A percentile compares a stretch with the other conserved stretches of the same genome.
Evolutionary conservation across 768 basidiomycete species (phyloP).

Genomic region (Tremella mesenterica): DNA sequence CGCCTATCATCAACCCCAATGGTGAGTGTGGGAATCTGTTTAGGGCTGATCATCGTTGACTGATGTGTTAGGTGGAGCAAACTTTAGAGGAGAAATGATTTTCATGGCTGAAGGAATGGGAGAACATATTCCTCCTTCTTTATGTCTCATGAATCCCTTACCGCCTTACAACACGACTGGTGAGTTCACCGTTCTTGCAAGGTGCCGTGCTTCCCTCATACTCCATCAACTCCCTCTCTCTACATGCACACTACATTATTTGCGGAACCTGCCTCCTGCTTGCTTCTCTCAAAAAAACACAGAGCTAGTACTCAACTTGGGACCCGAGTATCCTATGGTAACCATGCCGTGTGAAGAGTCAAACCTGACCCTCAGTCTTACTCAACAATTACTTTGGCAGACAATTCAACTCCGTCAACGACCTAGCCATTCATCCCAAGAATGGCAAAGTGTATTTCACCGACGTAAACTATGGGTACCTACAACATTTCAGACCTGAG

Average conservation of each 20-base stretch:
- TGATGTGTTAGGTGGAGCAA: constrained; percentile 42
- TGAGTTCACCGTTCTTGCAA: constrained; percentile 3
- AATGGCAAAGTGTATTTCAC: constrained; percentile 68
- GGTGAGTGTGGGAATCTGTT: constrained; percentile 55
- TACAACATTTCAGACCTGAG: constrained; percentile 58
- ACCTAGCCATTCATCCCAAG: constrained; percentile 62
- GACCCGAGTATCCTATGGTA: too few species aligned
- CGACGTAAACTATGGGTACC: constrained; percentile 56
- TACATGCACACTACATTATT: constrained; percentile 6
- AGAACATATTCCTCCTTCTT: constrained; percentile 52
- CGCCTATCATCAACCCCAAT: constrained; percentile 32
- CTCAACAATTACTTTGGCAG: constrained; percentile 71
- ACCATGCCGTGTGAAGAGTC: not conserved
- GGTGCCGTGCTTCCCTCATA: constrained; percentile 1
- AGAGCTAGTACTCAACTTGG: not conserved
- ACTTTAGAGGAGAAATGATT: constrained; percentile 55
- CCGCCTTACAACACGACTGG: constrained; percentile 58
- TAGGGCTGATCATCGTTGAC: constrained; percentile 60
- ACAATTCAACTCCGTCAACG: constrained; percentile 75
- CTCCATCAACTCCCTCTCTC: constrained; percentile 7
- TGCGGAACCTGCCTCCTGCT: not conserved
- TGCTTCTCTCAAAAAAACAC: not conserved
- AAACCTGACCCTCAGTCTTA: constrained; percentile 39
- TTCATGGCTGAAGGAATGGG: constrained; percentile 62
- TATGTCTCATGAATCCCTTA: constrained; percentile 58